Evolutionary conservation across 139 green algal species (phyloP).

Genomic region (Astrephomene gubernaculifera): DNA sequence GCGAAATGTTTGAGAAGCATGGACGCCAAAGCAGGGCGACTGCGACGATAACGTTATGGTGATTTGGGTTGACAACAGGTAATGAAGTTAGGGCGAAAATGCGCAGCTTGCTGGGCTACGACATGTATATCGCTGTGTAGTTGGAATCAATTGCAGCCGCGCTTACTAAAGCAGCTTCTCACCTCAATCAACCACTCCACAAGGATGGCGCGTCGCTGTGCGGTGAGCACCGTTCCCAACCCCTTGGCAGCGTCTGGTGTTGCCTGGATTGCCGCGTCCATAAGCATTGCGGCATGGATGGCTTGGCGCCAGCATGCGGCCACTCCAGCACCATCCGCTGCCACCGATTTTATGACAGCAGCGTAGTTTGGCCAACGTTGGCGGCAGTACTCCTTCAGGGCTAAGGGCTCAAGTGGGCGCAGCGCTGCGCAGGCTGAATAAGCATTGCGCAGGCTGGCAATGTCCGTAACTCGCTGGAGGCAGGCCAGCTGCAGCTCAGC

Average conservation of each 20-base stretch:
- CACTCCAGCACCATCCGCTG: not conserved
- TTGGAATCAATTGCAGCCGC: not conserved
- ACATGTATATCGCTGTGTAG: not conserved
- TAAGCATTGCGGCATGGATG: not conserved
- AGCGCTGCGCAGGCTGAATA: not conserved
- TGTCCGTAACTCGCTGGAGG: not conserved
- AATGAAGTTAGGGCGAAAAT: not conserved
- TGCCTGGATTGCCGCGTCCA: not conserved
- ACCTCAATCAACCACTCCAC: constrained; percentile 17
- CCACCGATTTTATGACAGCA: too few species aligned
- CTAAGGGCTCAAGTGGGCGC: not conserved
- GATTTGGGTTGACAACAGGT: not conserved
- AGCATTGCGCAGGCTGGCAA: not conserved
- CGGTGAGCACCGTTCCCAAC: not conserved
- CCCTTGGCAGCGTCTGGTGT: not conserved
- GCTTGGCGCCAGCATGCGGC: not conserved
- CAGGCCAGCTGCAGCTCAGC: not conserved
- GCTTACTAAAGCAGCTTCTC: not conserved
- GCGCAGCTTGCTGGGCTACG: not conserved
- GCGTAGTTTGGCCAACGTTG: not conserved
- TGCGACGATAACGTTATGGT: not conserved
- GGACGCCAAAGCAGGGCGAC: not conserved
- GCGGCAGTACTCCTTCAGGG: not conserved
- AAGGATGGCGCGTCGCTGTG: not conserved
- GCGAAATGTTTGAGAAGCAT: not conserved